Evolutionary conservation across 2,329 filamentous ascomycete species (phyloP), one percentile per base, ranked within the genome.

Genomic region (Biscogniauxia marginata): DNA sequence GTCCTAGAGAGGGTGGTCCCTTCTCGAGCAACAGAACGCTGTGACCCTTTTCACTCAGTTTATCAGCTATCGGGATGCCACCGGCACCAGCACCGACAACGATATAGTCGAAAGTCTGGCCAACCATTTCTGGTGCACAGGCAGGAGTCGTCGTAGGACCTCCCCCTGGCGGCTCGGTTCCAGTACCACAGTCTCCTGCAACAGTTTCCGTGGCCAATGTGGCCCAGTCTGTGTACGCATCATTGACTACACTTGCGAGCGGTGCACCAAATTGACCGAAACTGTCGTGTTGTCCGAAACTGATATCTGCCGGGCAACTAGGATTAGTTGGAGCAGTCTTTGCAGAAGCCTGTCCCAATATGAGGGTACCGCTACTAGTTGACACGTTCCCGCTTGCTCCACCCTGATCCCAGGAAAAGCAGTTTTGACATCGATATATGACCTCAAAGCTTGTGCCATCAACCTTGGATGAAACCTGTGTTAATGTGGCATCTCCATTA

Each of bases 1-100:
- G 78, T 19, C 81, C 85, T 1, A 86, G 81, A 2, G 85, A 89
- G 50, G 81, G 76, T 11, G 83, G 82, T 0, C 82, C 83, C 67
- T 83, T 82, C 69, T 86, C 83, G 45, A 86, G 76, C 16, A 90
- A 76, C 7, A 90, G 75, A 9, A 90, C 87, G 23, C 78, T 86
- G 63, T 86, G 80, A 54, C 86, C 86, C 52, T 81, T 77, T 70
- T 87, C 84, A 46, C 84, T 85, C 21, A 90, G 80, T 65, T 80
- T 79, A 66, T 85, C 83, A 4, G 84, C 84, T 53, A 86, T 79
- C 52, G 75, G 73, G 45, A 86, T 82, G 57, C 84, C 84, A 54
- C 81, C 84, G 13, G 84, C 82, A 60, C 84, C 84, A 48, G 76
- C 81, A 46, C 84, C 84, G 53, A 86, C 78, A 49, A 87, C 75